These are phyloP conservation scores for Trichoderma brevicompactum DNA, from an alignment of 2,329 filamentous ascomycete genomes.

Conservation along the genomic window DNA sequence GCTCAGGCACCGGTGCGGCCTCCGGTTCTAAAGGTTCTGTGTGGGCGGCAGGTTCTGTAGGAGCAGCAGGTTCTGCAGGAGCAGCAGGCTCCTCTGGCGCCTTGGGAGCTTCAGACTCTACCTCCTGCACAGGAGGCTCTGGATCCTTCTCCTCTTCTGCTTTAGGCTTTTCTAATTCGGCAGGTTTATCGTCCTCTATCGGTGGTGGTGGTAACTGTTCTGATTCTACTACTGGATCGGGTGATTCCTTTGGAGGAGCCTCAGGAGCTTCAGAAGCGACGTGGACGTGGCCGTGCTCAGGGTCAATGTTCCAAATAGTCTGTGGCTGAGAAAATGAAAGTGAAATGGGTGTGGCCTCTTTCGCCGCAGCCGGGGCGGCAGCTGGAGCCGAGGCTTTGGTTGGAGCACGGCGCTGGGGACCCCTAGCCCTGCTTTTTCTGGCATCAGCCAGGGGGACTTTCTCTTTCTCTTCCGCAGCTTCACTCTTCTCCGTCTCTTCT, in stretches of 20 bases:
- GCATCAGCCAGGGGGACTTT: constrained; percentile 85
- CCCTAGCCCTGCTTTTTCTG: constrained; percentile 85
- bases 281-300: constrained; percentile 51
- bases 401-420: constrained; percentile 77
- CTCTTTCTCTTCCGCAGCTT: constrained; percentile 64
- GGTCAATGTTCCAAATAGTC: constrained; percentile 58
- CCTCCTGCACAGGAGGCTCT: neutral
- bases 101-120: constrained; percentile 17
- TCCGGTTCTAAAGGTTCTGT: neutral
- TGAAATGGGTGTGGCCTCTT: neutral
- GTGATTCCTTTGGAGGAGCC: constrained; percentile 17
- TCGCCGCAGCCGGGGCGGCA: constrained; percentile 35
- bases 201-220: neutral
- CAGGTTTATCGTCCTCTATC: constrained; percentile 17
- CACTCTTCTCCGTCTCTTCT: constrained; percentile 64
- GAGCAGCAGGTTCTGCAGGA: neutral
- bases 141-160: constrained; percentile 7
- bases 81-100: neutral
- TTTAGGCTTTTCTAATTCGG: constrained; percentile 13
- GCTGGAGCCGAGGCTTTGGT: constrained; percentile 53
- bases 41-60: neutral
- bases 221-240: constrained; percentile 6
- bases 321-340: constrained; percentile 49
- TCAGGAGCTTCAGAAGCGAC: constrained; percentile 32
- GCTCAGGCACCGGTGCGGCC: neutral